These are phyloP conservation scores for Kwoniella botswanensis DNA, from an alignment of 768 basidiomycete genomes.

Conservation along the genomic window DNA sequence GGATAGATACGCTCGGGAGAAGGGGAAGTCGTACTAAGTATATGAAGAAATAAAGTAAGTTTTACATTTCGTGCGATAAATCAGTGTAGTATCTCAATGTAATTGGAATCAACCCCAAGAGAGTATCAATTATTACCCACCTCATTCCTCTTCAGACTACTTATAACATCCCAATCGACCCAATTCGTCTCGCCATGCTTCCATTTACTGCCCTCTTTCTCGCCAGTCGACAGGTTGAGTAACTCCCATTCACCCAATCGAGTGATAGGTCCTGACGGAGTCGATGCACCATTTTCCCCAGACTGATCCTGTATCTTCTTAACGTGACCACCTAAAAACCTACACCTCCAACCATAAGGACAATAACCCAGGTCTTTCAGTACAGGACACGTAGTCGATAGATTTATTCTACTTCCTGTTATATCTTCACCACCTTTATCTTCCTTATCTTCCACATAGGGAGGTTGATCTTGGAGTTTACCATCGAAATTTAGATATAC, in stretches of 20 bases:
- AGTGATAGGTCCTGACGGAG: constrained; percentile 3
- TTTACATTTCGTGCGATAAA: no score
- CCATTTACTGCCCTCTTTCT: constrained; percentile 58
- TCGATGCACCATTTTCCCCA: not conserved
- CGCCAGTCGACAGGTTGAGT: constrained; percentile 58
- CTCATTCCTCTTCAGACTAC: constrained; percentile 71
- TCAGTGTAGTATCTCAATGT: no score
- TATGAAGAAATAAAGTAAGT: no score
- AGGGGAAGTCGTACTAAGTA: constrained; percentile 40
- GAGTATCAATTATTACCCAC: constrained; percentile 58
- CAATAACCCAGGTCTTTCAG: constrained; percentile 75
- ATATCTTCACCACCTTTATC: constrained; percentile 34
- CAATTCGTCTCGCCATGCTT: constrained; percentile 71
- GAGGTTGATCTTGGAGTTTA: constrained; percentile 62
- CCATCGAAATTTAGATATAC: constrained; percentile 65
- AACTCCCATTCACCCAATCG: constrained; percentile 42
- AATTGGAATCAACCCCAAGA: no score
- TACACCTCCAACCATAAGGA: constrained; percentile 84
- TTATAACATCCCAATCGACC: constrained; percentile 66
- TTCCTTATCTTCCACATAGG: constrained; percentile 61
- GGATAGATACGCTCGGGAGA: constrained; percentile 41
- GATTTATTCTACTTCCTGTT: constrained; percentile 36
- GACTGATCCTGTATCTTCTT: constrained; percentile 59
- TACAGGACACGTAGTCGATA: constrained; percentile 66
- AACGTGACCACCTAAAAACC: constrained; percentile 82